These are phyloP conservation scores for Babesia caballi DNA, from an alignment of 169 alveolate genomes.

Conservation along the genomic window DNA sequence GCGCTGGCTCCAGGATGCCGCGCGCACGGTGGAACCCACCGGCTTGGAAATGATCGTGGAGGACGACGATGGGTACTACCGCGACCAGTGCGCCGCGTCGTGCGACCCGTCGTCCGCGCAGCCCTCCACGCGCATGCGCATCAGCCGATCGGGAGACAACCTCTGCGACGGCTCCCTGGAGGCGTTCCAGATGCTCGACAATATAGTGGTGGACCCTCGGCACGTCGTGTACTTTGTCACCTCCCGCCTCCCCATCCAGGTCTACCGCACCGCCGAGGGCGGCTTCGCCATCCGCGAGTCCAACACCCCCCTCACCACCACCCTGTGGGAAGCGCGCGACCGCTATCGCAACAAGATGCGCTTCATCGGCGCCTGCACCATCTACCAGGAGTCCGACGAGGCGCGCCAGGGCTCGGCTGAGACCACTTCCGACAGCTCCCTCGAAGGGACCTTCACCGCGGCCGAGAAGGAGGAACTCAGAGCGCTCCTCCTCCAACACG, in stretches of 20 bases:
- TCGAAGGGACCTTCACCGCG: conserved; percentile 29
- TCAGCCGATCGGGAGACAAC: neutral
- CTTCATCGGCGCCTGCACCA: conserved; percentile 54
- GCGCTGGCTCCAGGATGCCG: conserved; percentile 51
- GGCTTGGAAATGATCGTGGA: conserved; percentile 67
- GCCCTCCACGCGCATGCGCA: neutral
- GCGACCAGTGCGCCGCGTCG: conserved; percentile 26
- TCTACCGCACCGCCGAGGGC: conserved; percentile 46
- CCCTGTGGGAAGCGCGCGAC: conserved; percentile 54
- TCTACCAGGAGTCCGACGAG: neutral
- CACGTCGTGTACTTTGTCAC: conserved; percentile 52
- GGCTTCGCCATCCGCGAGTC: conserved; percentile 47
- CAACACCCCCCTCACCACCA: conserved; percentile 64
- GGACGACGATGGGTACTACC: conserved; percentile 65
- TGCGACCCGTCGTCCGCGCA: neutral
- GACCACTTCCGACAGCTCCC: neutral
- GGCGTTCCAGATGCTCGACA: neutral
- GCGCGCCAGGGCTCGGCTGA: neutral
- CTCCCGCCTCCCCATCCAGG: conserved; percentile 61
- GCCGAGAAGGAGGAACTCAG: conserved; percentile 41
- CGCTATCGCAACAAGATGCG: conserved; percentile 45
- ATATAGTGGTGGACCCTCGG: conserved; percentile 30
- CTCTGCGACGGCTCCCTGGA: neutral
- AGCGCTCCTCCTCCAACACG: conserved; percentile 24
- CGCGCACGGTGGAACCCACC: conserved; percentile 54